Evolutionary conservation across 805 yeast species (phyloP).

Genomic region (Huiozyma naganishii): DNA sequence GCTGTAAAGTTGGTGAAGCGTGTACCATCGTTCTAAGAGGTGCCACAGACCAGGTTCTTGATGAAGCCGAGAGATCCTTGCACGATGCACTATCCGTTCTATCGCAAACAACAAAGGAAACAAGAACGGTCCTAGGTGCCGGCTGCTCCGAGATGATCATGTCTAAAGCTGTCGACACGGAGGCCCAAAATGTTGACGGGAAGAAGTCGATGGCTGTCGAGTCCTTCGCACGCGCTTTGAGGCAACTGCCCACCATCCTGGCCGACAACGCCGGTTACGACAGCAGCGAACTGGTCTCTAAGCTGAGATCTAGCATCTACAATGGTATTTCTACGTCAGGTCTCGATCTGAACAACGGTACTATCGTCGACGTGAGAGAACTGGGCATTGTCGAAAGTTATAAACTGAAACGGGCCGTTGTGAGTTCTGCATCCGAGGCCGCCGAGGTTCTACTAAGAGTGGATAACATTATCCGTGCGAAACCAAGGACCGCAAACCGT

Average conservation of each 20-base stretch:
- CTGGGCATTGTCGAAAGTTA: conserved; percentile 87
- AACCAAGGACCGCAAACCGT: conserved; percentile 94
- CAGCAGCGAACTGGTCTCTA: conserved; percentile 83
- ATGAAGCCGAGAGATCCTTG: conserved; percentile 92
- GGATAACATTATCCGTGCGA: conserved; percentile 92
- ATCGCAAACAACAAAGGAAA: conserved; percentile 87
- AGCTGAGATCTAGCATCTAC: conserved; percentile 73
- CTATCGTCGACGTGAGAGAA: conserved; percentile 88
- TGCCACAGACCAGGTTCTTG: conserved; percentile 92
- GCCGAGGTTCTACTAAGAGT: conserved; percentile 93
- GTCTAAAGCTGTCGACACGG: conserved; percentile 93
- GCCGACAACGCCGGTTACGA: conserved; percentile 98
- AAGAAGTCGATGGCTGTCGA: conserved; percentile 91
- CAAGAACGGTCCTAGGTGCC: conserved; percentile 88
- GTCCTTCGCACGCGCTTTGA: conserved; percentile 84
- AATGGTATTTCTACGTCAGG: conserved; percentile 90
- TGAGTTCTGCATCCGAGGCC: conserved; percentile 93
- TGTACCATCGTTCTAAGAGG: conserved; percentile 94
- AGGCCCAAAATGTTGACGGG: conserved; percentile 85
- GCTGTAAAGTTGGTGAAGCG: conserved; percentile 90
- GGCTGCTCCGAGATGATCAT: conserved; percentile 93
- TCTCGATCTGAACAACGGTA: conserved; percentile 74
- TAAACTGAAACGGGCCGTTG: conserved; percentile 88
- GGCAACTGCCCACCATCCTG: conserved; percentile 89
- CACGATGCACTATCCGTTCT: conserved; percentile 95